Conservation (phyloP, 225 moss, liverwort and hornwort genomes). For the Sphagnum tenellum region DNA sequence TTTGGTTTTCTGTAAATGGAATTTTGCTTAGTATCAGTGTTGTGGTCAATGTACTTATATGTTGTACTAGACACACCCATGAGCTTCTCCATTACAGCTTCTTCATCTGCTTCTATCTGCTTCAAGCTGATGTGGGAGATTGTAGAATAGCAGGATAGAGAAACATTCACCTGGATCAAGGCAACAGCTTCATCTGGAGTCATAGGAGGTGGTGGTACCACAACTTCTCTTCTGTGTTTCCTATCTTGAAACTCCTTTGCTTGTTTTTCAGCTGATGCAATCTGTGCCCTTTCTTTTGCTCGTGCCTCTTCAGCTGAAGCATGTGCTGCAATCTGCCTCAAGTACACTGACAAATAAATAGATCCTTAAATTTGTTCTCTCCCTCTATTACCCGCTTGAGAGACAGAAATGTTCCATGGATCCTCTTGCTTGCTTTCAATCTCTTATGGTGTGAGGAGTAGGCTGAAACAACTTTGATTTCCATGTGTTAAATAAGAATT, state of each 20-base stretch:
- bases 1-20: too few relatives aligned
- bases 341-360: background rate
- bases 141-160: background rate
- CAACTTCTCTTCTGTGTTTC: slow-evolving; percentile 17
- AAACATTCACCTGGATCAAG: slow-evolving; percentile 49
- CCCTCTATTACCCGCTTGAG: too few relatives aligned
- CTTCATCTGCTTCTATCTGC: background rate
- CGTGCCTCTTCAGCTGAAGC: slow-evolving; percentile 13
- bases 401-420: too few relatives aligned
- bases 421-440: too few relatives aligned
- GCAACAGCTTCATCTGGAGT: slow-evolving; percentile 55
- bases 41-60: too few relatives aligned
- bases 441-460: too few relatives aligned
- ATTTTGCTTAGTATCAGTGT: too few relatives aligned
- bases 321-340: slow-evolving; percentile 10
- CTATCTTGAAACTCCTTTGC: slow-evolving; percentile 38
- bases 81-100: too few relatives aligned
- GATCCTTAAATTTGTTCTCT: background rate
- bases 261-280: slow-evolving; percentile 21
- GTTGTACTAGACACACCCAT: too few relatives aligned
- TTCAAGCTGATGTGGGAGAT: background rate
- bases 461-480: too few relatives aligned
- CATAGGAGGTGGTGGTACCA: slow-evolving; percentile 30
- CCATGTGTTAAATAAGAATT: too few relatives aligned
- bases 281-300: slow-evolving; percentile 1